Conservation (phyloP, 1,139 yeast species). For the Sugiyamaella paludigena region DNA sequence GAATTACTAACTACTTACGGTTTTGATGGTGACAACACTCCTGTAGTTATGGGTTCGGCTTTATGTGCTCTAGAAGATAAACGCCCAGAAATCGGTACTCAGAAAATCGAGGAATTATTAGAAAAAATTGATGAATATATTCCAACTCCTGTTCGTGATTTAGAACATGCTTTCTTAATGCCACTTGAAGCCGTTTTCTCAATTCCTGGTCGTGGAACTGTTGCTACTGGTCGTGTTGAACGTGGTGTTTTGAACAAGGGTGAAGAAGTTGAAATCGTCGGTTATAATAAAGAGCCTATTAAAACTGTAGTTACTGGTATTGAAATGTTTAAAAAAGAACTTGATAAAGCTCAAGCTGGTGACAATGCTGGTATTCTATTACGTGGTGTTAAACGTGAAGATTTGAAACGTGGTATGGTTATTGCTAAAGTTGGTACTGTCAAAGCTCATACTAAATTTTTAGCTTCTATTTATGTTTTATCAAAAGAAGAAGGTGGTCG, state of each 20-base stretch:
- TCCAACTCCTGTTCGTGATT: slow-evolving; percentile 95
- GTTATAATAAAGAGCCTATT: slow-evolving; percentile 79
- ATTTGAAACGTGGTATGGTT: slow-evolving; percentile 96
- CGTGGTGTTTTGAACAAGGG: slow-evolving; percentile 97
- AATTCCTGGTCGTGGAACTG: slow-evolving; percentile 99
- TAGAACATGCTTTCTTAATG: slow-evolving; percentile 94
- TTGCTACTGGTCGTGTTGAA: slow-evolving; percentile 98
- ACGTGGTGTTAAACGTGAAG: slow-evolving; percentile 99
- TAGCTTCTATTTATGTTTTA: slow-evolving; percentile 89
- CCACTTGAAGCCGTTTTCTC: slow-evolving; percentile 98
- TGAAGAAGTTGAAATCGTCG: slow-evolving; percentile 97
- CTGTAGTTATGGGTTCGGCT: slow-evolving; percentile 98
- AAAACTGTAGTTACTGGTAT: slow-evolving; percentile 97
- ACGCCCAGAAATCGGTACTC: slow-evolving; percentile 87
- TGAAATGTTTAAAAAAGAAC: slow-evolving; percentile 98
- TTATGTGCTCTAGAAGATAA: slow-evolving; percentile 89
- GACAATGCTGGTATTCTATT: slow-evolving; percentile 97
- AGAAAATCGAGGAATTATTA: slow-evolving; percentile 79
- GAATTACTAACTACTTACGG: slow-evolving; percentile 88
- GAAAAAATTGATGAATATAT: slow-evolving; percentile 92
- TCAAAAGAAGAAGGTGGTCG: slow-evolving; percentile 99
- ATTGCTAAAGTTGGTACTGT: slow-evolving; percentile 90
- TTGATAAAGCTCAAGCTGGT: slow-evolving; percentile 97
- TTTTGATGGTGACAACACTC: slow-evolving; percentile 97
- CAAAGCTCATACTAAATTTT: slow-evolving; percentile 89